Base-by-base conservation (phyloP, 768 basidiomycete species). In the Suillus fuscotomentosus region DNA sequence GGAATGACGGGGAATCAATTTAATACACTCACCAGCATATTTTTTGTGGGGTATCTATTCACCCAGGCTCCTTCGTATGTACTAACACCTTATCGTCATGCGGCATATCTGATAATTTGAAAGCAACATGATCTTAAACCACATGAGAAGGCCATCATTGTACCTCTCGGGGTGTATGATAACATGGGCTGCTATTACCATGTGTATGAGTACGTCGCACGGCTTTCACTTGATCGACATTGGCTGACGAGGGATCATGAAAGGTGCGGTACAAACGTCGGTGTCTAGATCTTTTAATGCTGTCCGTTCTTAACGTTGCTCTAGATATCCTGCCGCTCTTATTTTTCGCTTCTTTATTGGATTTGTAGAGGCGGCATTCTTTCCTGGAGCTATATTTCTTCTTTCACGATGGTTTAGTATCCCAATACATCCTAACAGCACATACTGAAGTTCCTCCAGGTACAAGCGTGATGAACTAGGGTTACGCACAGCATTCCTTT, bases 301-400 rank as follows among this genome's bases (percentile, higher is more conserved):
- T 47, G 45, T 5, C 38, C 66, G 62, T 48, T 47, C 6, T n/a
- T 45, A 22, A 6, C 15, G 8, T 0, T 38, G 27, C 13, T 22
- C 36, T 4, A 86, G 85, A 72, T 94, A 87, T 67, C 72, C 79
- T 42, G 82, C 84, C 15, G 87, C 82, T 5, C 80, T 90, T 5
- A 73, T 85, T 11, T 87, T 86, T 0, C 83, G 92, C n/a, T 92
- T 93, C 76, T 83, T 88, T 71, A 81, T 93, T 24, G 92, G 92
- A 31, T 88, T 88, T 67, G 80, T 85, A 4, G 86, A 86, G 74
- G 87, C 86, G 17, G 85, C 85, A 4, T 89, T 88, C 75, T 87
- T 86, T 70, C 88, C 88, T 54, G 88, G 86, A 24, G 83, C 86
- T 43, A 71, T 90, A 51, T 89, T 89, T 72, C 75, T 90, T 15